Conservation (phyloP, 306 rosid genomes). For the Alnus rubra region DNA sequence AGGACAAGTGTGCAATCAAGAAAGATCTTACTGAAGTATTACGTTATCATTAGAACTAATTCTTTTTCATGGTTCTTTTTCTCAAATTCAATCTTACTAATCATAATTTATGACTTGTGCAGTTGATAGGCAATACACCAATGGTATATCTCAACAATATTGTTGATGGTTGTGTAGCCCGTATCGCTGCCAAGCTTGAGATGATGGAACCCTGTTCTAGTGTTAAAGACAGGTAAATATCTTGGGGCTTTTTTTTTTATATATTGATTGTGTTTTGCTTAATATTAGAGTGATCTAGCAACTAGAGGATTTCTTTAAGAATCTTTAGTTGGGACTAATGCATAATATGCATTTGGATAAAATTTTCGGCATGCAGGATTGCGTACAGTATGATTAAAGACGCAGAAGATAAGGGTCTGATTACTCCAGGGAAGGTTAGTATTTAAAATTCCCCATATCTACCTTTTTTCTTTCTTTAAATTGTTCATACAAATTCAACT, state of each 20-base stretch:
- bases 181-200: slow-evolving; percentile 80
- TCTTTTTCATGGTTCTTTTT: not conserved
- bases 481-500: not conserved
- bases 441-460: not conserved
- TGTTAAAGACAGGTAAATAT: slow-evolving; percentile 63
- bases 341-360: not conserved
- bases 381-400: slow-evolving; percentile 84
- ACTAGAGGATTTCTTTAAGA: slow-evolving; percentile 6
- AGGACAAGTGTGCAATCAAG: slow-evolving; percentile 60
- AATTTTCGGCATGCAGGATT: slow-evolving; percentile 49
- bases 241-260: not conserved
- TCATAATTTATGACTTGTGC: slow-evolving; percentile 44
- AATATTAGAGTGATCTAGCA: slow-evolving; percentile 11
- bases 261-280: not conserved
- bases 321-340: not conserved
- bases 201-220: slow-evolving; percentile 78
- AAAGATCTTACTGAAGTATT: slow-evolving; percentile 75
- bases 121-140: slow-evolving; percentile 80
- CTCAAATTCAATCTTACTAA: slow-evolving; percentile 45
- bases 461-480: not conserved
- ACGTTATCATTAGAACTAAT: not conserved
- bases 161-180: slow-evolving; percentile 71
- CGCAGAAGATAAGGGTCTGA: slow-evolving; percentile 78
- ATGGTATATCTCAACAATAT: slow-evolving; percentile 70
- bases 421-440: slow-evolving; percentile 82